phyloP scores from a whole-genome alignment of 108 stramenopile species.

The Cyclostephanos invisitatus region DNA sequence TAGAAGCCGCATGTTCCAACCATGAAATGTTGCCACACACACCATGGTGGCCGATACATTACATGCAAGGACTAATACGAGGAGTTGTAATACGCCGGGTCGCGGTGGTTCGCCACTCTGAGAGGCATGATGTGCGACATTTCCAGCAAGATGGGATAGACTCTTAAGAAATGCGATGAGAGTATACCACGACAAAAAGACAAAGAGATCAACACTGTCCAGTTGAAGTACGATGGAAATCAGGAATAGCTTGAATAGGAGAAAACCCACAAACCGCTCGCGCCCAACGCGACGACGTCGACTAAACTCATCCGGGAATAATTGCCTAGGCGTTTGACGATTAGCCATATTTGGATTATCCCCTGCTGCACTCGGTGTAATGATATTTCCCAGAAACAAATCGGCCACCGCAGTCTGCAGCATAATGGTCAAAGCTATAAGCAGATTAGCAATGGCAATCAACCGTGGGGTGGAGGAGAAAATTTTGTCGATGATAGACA shows the following conservation, averaged over 20 bases:
- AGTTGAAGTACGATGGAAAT: constrained; percentile 69
- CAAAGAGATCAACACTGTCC: constrained; percentile 68
- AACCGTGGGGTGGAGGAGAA: constrained; percentile 70
- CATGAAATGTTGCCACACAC: constrained; percentile 60
- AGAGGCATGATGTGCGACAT: constrained; percentile 46
- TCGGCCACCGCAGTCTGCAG: constrained; percentile 69
- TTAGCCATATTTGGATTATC: neutral
- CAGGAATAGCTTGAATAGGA: constrained; percentile 77
- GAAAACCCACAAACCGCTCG: constrained; percentile 66
- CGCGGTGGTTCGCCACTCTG: constrained; percentile 58
- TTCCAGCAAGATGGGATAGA: constrained; percentile 59
- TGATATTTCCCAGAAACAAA: constrained; percentile 60
- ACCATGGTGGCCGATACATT: constrained; percentile 52
- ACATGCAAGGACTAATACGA: constrained; percentile 54
- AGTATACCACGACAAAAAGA: constrained; percentile 75
- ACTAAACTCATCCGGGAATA: constrained; percentile 9
- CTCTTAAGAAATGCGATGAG: constrained; percentile 63
- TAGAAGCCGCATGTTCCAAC: constrained; percentile 59
- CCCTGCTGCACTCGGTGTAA: neutral
- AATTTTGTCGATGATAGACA: constrained; percentile 60
- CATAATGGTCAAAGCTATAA: constrained; percentile 64
- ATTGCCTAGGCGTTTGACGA: neutral
- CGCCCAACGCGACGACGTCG: constrained; percentile 41
- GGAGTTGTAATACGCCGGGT: constrained; percentile 55
- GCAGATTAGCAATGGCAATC: constrained; percentile 67